These are phyloP conservation scores for Thymus quinquecostatus DNA, from an alignment of 257 asterid species.

Conservation along the genomic window DNA sequence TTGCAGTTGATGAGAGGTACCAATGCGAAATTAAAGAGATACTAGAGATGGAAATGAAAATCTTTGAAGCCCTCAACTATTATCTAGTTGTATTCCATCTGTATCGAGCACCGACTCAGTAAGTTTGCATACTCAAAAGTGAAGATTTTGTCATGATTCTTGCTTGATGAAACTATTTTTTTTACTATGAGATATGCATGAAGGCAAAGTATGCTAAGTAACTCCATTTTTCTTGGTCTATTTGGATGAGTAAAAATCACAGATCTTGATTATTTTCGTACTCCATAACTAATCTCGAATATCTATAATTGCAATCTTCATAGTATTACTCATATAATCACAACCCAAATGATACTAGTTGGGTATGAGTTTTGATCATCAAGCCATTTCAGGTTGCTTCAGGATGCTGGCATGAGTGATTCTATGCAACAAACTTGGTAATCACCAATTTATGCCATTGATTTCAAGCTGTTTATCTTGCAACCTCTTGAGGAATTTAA, in stretches of 20 bases:
- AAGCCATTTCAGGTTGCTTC: constrained; percentile 65
- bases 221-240: not conserved
- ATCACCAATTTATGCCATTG: constrained; percentile 5
- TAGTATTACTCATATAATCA: no score
- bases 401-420: constrained; percentile 91
- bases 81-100: constrained; percentile 93
- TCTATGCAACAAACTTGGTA: constrained; percentile 88
- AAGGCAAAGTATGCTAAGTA: not conserved
- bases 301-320: no score
- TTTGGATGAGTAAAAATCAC: no score
- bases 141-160: not conserved
- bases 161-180: not conserved
- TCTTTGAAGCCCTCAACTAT: constrained; percentile 92
- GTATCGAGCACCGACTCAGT: constrained; percentile 77
- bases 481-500: not conserved
- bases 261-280: no score
- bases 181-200: not conserved
- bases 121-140: constrained; percentile 41
- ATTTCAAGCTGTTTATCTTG: not conserved
- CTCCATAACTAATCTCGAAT: no score
- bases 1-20: constrained; percentile 85
- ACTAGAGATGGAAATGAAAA: constrained; percentile 97
- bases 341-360: not conserved
- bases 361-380: not conserved
- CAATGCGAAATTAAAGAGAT: constrained; percentile 86